Conservation (phyloP, 2,329 filamentous ascomycete genomes). For the Beauveria scarabaeidicola region DNA sequence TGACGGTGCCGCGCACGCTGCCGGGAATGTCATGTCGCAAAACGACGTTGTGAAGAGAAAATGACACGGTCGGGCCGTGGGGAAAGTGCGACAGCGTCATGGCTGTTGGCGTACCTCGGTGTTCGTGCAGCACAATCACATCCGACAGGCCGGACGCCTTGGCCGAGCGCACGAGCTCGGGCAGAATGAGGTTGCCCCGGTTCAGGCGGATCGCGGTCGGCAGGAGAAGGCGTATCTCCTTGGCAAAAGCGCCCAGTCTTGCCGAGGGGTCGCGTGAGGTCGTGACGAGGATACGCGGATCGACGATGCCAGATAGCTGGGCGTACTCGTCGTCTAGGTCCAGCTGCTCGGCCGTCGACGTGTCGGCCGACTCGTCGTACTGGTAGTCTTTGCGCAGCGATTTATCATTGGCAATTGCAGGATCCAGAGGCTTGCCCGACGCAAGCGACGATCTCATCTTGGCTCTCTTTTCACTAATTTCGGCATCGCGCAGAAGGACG, state of each 20-base stretch:
- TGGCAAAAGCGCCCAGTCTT: slow-evolving; percentile 79
- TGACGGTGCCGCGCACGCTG: slow-evolving; percentile 75
- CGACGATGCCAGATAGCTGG: slow-evolving; percentile 81
- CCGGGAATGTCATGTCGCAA: slow-evolving; percentile 90
- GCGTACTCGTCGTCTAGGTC: slow-evolving; percentile 86
- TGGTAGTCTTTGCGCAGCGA: slow-evolving; percentile 77
- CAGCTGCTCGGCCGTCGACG: slow-evolving; percentile 57
- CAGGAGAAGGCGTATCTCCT: slow-evolving; percentile 77
- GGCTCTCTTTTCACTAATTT: slow-evolving; percentile 84
- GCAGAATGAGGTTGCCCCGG: slow-evolving; percentile 80
- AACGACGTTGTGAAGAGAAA: slow-evolving; percentile 87
- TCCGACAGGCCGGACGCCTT: slow-evolving; percentile 75
- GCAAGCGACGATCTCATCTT: slow-evolving; percentile 81
- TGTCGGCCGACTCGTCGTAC: slow-evolving; percentile 79
- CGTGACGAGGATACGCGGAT: slow-evolving; percentile 81
- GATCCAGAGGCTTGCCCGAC: slow-evolving; percentile 77
- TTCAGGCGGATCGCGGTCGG: slow-evolving; percentile 85
- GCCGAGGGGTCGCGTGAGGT: slow-evolving; percentile 84
- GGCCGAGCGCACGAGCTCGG: slow-evolving; percentile 75
- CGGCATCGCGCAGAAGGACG: slow-evolving; percentile 78
- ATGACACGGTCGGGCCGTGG: slow-evolving; percentile 71
- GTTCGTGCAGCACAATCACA: slow-evolving; percentile 81
- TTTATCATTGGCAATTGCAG: slow-evolving; percentile 79
- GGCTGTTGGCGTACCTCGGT: slow-evolving; percentile 84
- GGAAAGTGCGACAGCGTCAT: slow-evolving; percentile 81